Percentiles rank a stretch among this genome's conserved stretches.
phyloP scores from a whole-genome alignment of 768 basidiomycete species.

The Candolleomyces aberdarensis region DNA sequence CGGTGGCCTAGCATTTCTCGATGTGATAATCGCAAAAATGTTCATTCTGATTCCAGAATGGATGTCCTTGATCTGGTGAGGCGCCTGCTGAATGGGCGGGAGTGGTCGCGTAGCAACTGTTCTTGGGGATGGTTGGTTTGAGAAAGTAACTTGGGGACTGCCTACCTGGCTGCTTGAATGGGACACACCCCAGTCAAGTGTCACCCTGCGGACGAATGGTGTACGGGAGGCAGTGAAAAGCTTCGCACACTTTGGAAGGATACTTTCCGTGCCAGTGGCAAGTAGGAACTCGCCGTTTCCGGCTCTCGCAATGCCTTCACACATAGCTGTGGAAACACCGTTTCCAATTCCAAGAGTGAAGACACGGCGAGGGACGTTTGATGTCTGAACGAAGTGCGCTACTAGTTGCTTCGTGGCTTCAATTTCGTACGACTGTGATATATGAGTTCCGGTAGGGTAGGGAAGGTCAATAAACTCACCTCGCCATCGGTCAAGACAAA shows the following conservation, averaged over 20 bases:
- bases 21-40: slow-evolving; percentile 30
- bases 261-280: slow-evolving; percentile 42
- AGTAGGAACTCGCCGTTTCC: slow-evolving; percentile 52
- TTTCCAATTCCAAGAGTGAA: slow-evolving; percentile 60
- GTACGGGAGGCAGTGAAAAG: slow-evolving; percentile 51
- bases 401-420: slow-evolving; percentile 22
- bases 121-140: slow-evolving; percentile 14
- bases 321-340: slow-evolving; percentile 45
- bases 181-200: slow-evolving; percentile 49
- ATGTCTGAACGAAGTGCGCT: slow-evolving; percentile 27
- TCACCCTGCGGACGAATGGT: slow-evolving; percentile 40
- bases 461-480: slow-evolving; percentile 19
- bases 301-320: slow-evolving; percentile 49
- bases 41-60: slow-evolving; percentile 33
- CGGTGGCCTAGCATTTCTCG: slow-evolving; percentile 26
- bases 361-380: slow-evolving; percentile 40
- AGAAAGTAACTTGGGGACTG: slow-evolving; percentile 14
- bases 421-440: slow-evolving; percentile 16
- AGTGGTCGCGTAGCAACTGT: slow-evolving; percentile 21
- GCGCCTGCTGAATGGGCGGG: slow-evolving; percentile 34
- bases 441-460: not conserved
- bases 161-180: slow-evolving; percentile 16
- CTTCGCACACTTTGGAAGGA: slow-evolving; percentile 44
- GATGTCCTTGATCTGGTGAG: slow-evolving; percentile 27
- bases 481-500: slow-evolving; percentile 62